Base-by-base conservation (phyloP, 176 grass and related monocot species). In the Musa schizocarpa region DNA sequence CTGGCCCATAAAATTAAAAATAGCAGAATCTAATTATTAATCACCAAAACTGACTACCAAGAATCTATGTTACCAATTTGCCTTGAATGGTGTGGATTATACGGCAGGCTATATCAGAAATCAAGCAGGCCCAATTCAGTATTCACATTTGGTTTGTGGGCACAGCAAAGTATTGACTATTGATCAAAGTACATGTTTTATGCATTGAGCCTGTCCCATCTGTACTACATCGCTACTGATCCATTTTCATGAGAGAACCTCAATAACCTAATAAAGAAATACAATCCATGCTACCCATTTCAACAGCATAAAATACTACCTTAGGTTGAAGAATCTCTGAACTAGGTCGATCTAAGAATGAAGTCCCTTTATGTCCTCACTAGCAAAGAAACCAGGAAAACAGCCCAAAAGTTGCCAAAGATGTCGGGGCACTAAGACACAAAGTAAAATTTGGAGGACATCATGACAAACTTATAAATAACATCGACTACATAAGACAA, bases 31-130 rank as follows among this genome's bases (percentile, higher is more conserved):
- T 49, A 23, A 65, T 4, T 19, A 69, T 69, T 49, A 23, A 65
- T 3, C 10, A 68, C 26, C 5, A 43, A 69, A 16, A 7, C 1
- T 49, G 24, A 9, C 27, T 50, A 14, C 27, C 17, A 19, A 69
- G 8, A 61, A 9, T 59, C 27, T 74, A 57, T 1, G 17, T 2
- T 55, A 61, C 23, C 71, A 19, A 26, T 12, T 72, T 54, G 65
- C 72, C 56, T 9, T 0, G 50, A 8, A 17, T 16, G 48, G 68
- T 76, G 81, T 50, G 34, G 34, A 43, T 56, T 19, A 52, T 67
- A 1, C 49, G 48, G 9, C 63, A 71, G 11, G 24, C 21, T 9
- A 81, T 77, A 77, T 74, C 74, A 53, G 12, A 77, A 68, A 88
- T 64, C 72, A 67, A 54, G 9, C 5, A 50, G 2, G 14, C 11